These are phyloP conservation scores for Penicillium sp. DNA, from an alignment of 2,329 filamentous ascomycete species.

Conservation along the genomic window DNA sequence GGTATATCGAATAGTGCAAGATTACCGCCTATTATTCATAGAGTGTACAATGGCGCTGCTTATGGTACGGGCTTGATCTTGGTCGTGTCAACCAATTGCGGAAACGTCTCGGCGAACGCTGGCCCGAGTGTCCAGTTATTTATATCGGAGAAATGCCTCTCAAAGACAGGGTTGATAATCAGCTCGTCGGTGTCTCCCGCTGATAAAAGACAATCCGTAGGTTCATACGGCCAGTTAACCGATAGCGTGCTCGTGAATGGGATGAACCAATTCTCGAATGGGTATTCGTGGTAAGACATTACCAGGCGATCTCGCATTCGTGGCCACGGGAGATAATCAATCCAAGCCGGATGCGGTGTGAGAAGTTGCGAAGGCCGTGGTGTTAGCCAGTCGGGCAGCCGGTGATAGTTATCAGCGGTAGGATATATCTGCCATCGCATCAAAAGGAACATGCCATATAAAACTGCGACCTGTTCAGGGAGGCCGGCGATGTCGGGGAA, in stretches of 20 bases:
- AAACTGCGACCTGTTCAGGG: slow-evolving; percentile 79
- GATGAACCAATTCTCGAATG: slow-evolving; percentile 82
- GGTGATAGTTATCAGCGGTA: slow-evolving; percentile 77
- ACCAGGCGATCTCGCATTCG: slow-evolving; percentile 72
- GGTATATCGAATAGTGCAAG: neutral
- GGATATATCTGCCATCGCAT: slow-evolving; percentile 87
- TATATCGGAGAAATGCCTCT: slow-evolving; percentile 74
- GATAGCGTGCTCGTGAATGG: slow-evolving; percentile 77
- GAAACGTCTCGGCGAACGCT: slow-evolving; percentile 69
- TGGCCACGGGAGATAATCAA: slow-evolving; percentile 82
- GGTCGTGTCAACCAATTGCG: slow-evolving; percentile 54
- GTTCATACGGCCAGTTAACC: slow-evolving; percentile 84
- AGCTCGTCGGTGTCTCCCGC: slow-evolving; percentile 62
- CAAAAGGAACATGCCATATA: slow-evolving; percentile 85
- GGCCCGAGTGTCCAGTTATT: slow-evolving; percentile 83
- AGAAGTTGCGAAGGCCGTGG: slow-evolving; percentile 71
- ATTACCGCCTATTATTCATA: neutral
- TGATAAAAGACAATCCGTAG: slow-evolving; percentile 69
- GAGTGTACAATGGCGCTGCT: neutral
- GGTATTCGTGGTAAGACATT: slow-evolving; percentile 58
- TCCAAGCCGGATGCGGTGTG: slow-evolving; percentile 75
- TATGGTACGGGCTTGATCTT: slow-evolving; percentile 36
- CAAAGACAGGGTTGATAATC: slow-evolving; percentile 85
- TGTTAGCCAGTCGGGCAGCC: slow-evolving; percentile 73
- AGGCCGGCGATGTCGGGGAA: slow-evolving; percentile 80